Conservation (phyloP, 345 rosid genomes). For the Eucalyptus melliodora region DNA sequence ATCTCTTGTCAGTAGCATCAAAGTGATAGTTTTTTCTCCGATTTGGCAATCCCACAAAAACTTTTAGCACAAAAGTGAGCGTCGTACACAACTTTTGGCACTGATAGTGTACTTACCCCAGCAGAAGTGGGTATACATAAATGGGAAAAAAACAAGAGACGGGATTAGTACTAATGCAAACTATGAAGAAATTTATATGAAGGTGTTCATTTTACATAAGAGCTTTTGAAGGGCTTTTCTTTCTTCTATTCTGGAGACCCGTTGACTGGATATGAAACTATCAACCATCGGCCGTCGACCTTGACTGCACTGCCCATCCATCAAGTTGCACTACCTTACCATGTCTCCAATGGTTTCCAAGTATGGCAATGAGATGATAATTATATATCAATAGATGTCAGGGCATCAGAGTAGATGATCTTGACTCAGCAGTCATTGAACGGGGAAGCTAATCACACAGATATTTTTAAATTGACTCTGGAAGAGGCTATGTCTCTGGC, state of each 20-base stretch:
- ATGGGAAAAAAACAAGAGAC: background rate
- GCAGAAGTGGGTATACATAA: background rate
- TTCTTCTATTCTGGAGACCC: background rate
- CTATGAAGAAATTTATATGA: background rate
- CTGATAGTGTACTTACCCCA: too few species aligned
- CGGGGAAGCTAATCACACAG: background rate
- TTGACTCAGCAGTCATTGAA: background rate
- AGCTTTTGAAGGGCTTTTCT: background rate
- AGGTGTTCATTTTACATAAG: background rate
- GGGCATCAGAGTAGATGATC: background rate
- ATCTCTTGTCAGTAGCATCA: fast-evolving
- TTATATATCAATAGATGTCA: background rate
- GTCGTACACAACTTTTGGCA: too few species aligned
- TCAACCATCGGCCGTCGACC: background rate
- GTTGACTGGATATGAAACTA: background rate
- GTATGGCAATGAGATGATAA: background rate
- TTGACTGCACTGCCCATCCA: background rate
- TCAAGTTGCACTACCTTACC: background rate
- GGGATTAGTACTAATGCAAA: background rate
- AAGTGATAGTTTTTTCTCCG: too few species aligned
- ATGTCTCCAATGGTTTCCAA: background rate
- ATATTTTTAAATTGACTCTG: background rate
- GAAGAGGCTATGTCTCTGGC: background rate
- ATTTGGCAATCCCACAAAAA: too few species aligned
- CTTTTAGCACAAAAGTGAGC: too few species aligned